phyloP scores from a whole-genome alignment of 2,329 filamentous ascomycete species.

The Aspergillus sp. region DNA sequence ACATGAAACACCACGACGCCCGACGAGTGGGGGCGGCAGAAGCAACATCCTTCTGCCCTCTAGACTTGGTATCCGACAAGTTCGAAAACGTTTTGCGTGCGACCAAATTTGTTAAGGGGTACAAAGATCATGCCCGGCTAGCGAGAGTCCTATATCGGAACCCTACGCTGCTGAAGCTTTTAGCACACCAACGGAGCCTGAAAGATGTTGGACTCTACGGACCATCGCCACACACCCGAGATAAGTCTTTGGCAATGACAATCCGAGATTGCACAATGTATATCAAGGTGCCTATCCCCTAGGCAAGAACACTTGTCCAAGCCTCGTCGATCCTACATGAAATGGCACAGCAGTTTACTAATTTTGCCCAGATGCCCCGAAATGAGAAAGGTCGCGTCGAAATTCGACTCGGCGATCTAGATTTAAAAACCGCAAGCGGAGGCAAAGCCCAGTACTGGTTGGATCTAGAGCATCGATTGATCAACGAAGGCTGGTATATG shows the following conservation, averaged over 20 bases:
- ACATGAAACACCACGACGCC: constrained; percentile 46
- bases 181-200: constrained; percentile 34
- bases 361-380: constrained; percentile 31
- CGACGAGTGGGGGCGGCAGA: constrained; percentile 28
- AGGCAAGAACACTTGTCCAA: neutral
- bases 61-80: constrained; percentile 59
- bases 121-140: constrained; percentile 37
- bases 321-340: neutral
- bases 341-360: neutral
- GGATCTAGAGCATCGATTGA: constrained; percentile 60
- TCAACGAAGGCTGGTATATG: constrained; percentile 68
- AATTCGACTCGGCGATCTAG: constrained; percentile 69
- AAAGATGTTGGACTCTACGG: constrained; percentile 37
- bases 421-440: constrained; percentile 67
- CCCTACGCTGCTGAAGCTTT: constrained; percentile 34
- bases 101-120: constrained; percentile 37
- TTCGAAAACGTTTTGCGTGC: constrained; percentile 47
- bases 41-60: constrained; percentile 58
- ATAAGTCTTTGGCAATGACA: constrained; percentile 73
- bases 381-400: constrained; percentile 35
- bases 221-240: constrained; percentile 35
- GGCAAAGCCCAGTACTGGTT: constrained; percentile 71
- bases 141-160: constrained; percentile 36
- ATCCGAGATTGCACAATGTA: constrained; percentile 77
- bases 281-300: constrained; percentile 52